Percentiles rank a stretch among this genome's conserved stretches.
Evolutionary conservation across 1,284 basidiomycete species (phyloP).

Genomic region (Ustilago loliicola): DNA sequence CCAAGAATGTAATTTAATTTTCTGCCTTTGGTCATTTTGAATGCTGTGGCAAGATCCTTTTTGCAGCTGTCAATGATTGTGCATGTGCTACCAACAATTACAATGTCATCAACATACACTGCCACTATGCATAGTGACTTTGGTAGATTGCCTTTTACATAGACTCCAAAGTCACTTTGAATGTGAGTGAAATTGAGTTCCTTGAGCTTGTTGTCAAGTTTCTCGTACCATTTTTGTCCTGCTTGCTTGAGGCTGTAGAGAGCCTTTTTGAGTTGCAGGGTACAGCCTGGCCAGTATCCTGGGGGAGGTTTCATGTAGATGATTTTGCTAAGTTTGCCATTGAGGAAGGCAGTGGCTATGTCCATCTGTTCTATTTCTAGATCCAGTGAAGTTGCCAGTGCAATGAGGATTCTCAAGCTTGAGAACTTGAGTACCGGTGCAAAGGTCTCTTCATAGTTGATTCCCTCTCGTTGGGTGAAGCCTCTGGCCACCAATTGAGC

Average conservation of each 20-base stretch:
- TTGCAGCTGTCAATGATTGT: neutral
- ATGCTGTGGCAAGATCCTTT: neutral
- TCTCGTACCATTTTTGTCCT: slow-evolving; percentile 1
- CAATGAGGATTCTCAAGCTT: neutral
- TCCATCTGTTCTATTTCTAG: slow-evolving; percentile 3
- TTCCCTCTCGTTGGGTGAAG: slow-evolving; percentile 1
- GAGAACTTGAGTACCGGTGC: neutral
- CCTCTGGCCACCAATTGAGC: slow-evolving; percentile 1
- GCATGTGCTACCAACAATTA: neutral
- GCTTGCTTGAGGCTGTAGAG: slow-evolving; percentile 4
- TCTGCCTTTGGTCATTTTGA: neutral
- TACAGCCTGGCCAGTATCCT: too few species aligned
- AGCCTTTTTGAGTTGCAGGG: neutral
- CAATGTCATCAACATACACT: neutral
- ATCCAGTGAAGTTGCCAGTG: too few species aligned
- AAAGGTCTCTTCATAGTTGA: slow-evolving; percentile 4
- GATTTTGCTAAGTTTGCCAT: neutral
- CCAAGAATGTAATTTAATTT: neutral
- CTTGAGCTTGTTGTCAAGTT: neutral
- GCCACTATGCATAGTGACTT: neutral
- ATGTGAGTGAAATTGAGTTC: neutral
- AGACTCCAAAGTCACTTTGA: neutral
- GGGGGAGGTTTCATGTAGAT: neutral
- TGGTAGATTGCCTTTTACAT: too few species aligned
- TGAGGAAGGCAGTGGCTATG: slow-evolving; percentile 7